Percentiles rank a stretch among this genome's conserved stretches.
These are phyloP conservation scores for Rhizophagus prolifer DNA, from an alignment of 192 early-diverging fungal genomes.

Conservation along the genomic window DNA sequence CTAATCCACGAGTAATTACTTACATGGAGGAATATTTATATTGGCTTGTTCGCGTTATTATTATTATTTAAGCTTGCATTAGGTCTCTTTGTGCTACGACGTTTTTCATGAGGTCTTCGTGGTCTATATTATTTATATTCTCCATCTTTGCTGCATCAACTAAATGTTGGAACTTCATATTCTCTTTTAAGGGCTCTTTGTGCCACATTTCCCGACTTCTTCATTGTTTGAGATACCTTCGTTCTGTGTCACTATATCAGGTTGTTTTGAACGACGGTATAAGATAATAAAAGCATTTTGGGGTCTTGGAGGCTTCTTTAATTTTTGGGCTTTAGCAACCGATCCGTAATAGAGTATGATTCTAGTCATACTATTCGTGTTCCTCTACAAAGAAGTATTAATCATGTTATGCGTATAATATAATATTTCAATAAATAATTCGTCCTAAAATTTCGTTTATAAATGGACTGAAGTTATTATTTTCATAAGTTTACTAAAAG, in stretches of 20 bases:
- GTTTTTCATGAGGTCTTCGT: conserved; percentile 30
- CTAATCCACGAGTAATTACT: no score
- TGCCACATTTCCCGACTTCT: conserved; percentile 38
- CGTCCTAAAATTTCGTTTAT: no score
- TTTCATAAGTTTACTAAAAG: no score
- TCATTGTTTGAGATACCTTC: conserved; percentile 34
- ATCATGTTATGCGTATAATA: no score
- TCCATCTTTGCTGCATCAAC: conserved; percentile 33
- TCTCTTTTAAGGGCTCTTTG: conserved; percentile 29
- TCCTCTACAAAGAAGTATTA: no score
- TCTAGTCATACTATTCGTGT: no score
- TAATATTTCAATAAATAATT: no score
- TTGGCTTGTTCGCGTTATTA: background rate
- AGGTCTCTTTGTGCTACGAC: conserved; percentile 21
- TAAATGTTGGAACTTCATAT: conserved; percentile 25
- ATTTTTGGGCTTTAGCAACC: conserved; percentile 17
- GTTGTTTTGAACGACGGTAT: conserved; percentile 36
- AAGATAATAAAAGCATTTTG: conserved; percentile 42
- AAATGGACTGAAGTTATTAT: no score
- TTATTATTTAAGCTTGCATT: background rate
- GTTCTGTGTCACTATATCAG: conserved; percentile 16
- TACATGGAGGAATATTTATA: no score
- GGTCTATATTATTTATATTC: conserved; percentile 36
- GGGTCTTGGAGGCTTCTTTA: conserved; percentile 40
- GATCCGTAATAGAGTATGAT: no score